Base-by-base conservation (phyloP, 176 grass and related monocot species). In the Triticum urartu region DNA sequence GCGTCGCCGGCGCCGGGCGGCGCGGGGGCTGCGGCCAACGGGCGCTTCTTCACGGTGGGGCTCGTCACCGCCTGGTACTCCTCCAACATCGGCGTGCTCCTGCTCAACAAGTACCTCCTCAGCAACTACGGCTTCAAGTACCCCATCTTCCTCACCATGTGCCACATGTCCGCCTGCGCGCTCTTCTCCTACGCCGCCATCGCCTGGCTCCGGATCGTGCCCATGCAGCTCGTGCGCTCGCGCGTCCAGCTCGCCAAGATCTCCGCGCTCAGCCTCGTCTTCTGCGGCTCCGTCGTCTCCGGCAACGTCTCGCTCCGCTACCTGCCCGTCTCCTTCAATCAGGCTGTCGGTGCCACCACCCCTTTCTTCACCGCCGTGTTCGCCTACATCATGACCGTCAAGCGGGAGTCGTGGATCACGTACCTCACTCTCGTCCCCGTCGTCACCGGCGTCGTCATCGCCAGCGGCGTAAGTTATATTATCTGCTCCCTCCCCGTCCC, bases 91-190 rank as follows among this genome's bases (percentile, higher is more conserved):
- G 95, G 95, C 68, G 93, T 98, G 80, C 95, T 98, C 61, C 91
- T 98, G 76, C 91, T 98, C 86, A 98, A 98, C 95, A 98, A 98
- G 91, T 98, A 93, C 88, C 90, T 98, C 54, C 92, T 95, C 79
- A 90, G 88, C 88, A 98, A 98, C 93, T 95, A 98, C 63, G 93
- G 95, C 63, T 98, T 98, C 95, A 95, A 93, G 91, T 98, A 95
- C 89, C 95, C 95, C 2, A 95, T 98, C 93, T 98, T 98, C 90
- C 95, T 98, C 88, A 98, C 95, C 89, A 95, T 95, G 92, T 98
- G 95, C 89, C 93, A 98, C 93, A 98, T 98, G 95, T 76, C 84
- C 54, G 95, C 95, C 70, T 98, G 93, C 88, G 91, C 95, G 35
- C 86, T 98, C 64, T 86, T 98, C 79, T 93, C 91, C 89, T 98